Conservation (phyloP, 805 yeast species). For the Ogataea zsoltii region DNA sequence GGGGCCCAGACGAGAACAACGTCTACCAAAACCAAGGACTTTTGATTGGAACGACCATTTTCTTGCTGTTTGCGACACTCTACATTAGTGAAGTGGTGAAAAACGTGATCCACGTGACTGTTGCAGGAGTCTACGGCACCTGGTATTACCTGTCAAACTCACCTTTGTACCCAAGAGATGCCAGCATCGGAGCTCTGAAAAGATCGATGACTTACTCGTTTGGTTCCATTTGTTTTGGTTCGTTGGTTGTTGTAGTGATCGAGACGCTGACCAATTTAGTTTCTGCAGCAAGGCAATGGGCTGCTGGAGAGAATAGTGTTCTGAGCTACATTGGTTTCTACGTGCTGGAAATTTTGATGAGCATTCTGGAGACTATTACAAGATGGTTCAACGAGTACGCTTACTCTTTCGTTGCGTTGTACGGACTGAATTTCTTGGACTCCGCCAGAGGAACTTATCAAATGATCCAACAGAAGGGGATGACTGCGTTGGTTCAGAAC, state of each 20-base stretch:
- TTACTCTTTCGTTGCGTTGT: constrained; percentile 82
- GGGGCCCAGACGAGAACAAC: constrained; percentile 23
- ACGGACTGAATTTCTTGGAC: constrained; percentile 71
- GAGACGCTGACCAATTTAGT: constrained; percentile 35
- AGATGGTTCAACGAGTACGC: constrained; percentile 88
- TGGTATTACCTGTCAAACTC: constrained; percentile 71
- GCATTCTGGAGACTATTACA: constrained; percentile 40
- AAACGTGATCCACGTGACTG: constrained; percentile 75
- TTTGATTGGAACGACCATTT: constrained; percentile 39
- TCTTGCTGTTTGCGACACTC: constrained; percentile 76
- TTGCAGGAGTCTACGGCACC: constrained; percentile 83
- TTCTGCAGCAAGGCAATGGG: constrained; percentile 9
- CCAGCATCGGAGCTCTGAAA: constrained; percentile 73
- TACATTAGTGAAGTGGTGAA: constrained; percentile 79
- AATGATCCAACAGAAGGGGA: constrained; percentile 72
- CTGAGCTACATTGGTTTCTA: constrained; percentile 7
- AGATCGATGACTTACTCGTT: constrained; percentile 83
- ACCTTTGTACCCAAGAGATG: constrained; percentile 67
- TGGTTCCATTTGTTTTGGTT: constrained; percentile 87
- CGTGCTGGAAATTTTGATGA: constrained; percentile 22
- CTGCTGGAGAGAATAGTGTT: constrained; percentile 11
- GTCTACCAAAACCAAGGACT: constrained; percentile 15
- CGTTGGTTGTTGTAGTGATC: constrained; percentile 69
- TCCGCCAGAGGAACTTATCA: constrained; percentile 80
- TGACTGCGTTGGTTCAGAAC: constrained; percentile 83